Conservation (phyloP, 495 filamentous ascomycete genomes). For the Durotheca rogersii region DNA sequence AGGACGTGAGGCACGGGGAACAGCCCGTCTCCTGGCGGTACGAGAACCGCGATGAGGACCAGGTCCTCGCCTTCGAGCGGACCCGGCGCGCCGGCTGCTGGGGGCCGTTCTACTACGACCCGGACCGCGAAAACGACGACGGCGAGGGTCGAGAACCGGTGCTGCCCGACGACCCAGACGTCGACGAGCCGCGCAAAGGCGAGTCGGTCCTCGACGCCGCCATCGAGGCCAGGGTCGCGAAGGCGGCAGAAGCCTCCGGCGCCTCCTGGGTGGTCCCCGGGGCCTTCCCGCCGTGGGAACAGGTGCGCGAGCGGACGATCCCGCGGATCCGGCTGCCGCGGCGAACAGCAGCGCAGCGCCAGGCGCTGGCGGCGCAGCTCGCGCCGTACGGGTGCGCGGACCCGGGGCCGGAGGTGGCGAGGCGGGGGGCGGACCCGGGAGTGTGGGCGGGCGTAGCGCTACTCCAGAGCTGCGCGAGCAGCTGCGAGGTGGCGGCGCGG, state of each 20-base stretch:
- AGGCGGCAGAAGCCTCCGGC: no score
- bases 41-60: not conserved
- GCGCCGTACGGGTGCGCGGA: not conserved
- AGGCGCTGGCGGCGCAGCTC: not conserved
- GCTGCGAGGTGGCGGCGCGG: slow-evolving; percentile 4
- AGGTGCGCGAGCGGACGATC: not conserved
- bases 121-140: no score
- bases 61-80: not conserved
- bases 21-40: slow-evolving; percentile 10
- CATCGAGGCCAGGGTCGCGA: no score
- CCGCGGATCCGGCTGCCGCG: not conserved
- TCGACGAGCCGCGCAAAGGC: no score
- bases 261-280: no score
- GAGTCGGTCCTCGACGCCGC: no score
- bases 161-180: no score
- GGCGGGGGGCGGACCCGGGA: slow-evolving; percentile 1
- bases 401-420: not conserved
- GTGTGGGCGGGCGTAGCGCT: slow-evolving; percentile 3
- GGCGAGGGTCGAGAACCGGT: no score
- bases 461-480: not conserved
- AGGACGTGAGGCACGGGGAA: slow-evolving; percentile 13
- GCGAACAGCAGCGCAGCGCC: not conserved
- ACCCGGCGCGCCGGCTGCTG: slow-evolving; percentile 1
- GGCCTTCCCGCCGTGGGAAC: no score
- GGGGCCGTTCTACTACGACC: slow-evolving; percentile 4